phyloP scores from a whole-genome alignment of 371 early-diverging fungal species.

The Zopfochytrium polystomum region DNA sequence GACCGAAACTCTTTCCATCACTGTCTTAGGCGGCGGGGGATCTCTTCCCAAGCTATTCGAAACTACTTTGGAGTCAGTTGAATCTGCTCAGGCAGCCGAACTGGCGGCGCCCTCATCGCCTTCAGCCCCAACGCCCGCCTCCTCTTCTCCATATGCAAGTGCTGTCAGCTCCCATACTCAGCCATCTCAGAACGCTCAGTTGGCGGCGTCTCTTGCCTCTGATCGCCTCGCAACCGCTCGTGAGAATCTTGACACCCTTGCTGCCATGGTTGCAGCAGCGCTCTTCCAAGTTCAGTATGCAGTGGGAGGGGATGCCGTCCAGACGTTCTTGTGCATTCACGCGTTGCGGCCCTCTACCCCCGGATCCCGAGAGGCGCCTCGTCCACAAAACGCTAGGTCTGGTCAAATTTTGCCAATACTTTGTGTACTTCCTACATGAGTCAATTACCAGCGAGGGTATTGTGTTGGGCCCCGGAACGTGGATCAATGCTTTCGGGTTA shows the following conservation, averaged over 20 bases:
- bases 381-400: slow-evolving; percentile 23
- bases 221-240: slow-evolving; percentile 14
- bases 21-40: slow-evolving; percentile 20
- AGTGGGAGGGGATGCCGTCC: slow-evolving; percentile 21
- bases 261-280: slow-evolving; percentile 26
- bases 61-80: slow-evolving; percentile 12
- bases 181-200: background rate
- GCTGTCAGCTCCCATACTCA: slow-evolving; percentile 10
- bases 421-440: slow-evolving; percentile 21
- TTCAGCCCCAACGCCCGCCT: slow-evolving; percentile 15
- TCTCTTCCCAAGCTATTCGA: slow-evolving; percentile 23
- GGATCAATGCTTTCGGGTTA: slow-evolving; percentile 18
- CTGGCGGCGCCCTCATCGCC: background rate
- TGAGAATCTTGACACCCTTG: slow-evolving; percentile 28
- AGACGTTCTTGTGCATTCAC: slow-evolving; percentile 11
- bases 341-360: slow-evolving; percentile 12
- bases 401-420: slow-evolving; percentile 25
- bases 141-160: slow-evolving; percentile 3
- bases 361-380: slow-evolving; percentile 22
- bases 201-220: too few relatives aligned
- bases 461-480: too few relatives aligned
- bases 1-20: background rate
- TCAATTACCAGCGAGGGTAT: background rate
- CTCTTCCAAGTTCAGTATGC: slow-evolving; percentile 28
- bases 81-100: slow-evolving; percentile 2